Base-by-base conservation (phyloP, 1,284 basidiomycete species). In the Pulveroboletus sp. region DNA sequence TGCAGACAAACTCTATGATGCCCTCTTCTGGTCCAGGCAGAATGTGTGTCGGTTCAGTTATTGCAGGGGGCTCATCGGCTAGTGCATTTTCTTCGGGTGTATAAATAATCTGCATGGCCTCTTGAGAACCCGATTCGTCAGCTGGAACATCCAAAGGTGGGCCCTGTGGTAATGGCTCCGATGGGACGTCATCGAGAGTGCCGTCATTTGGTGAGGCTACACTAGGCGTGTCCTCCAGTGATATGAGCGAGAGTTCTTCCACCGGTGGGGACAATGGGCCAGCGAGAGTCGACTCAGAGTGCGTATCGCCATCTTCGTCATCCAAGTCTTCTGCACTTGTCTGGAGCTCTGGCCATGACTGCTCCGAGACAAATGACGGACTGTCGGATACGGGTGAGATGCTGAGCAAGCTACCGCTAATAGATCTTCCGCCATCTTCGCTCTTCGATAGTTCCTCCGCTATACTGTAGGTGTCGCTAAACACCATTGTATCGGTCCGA, bases 401-500 rank as follows among this genome's bases (percentile, higher is more conserved):
- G 42, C 32, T 55, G 8, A 67, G 63, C 24, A 66, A 55, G 50
- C 40, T 41, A 7, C 24, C 46, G 43, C 15, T 33, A 19, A n/a
- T 1, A 12, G 48, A 21, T 11, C 29, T 39, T n/a, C 8, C 36
- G 44, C n/a, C 45, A 17, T 63, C 65, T 16, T 69, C 69, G 46
- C 54, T 59, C 58, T 69, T 76, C 33, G 75, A 68, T 8, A 78
- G 59, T 58, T 81, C 79, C 56, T 81, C 79, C 6, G 68, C 70
- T 44, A 78, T 59, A 50, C 54, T 72, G 51, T 64, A 75, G 0
- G 71, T 79, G 51, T 88, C 87, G 61, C 80, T 83, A 63, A 82
- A 80, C 21, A 90, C 81, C 89, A 91, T 90, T 15, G 88, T 91
- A 63, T 89, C 88, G 17, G 87, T 91, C 52, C 87, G 73, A 59